Evolutionary conservation across 192 early-diverging fungal species (phyloP), one percentile per base, ranked within the genome.

Genomic region (Backusella mclennaniae): DNA sequence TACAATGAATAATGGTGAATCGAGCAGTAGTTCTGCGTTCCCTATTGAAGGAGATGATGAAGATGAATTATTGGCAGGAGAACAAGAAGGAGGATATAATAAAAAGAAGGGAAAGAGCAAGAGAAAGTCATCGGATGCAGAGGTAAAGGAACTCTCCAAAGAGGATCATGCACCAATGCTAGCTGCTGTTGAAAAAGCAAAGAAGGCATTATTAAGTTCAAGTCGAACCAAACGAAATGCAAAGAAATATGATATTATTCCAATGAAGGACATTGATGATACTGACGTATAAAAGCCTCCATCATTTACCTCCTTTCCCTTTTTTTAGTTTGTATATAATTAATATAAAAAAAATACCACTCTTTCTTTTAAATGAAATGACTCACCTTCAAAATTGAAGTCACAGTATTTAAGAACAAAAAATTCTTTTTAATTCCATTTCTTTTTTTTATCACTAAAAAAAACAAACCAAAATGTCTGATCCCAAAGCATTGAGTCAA

Each of bases 381-480:
- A 63, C 56, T 63, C 56, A 63, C 56, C 52, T 53, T 63, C 12
- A 26, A 63, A 63, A 26, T 68, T 36, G 67, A 36, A 36, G 67
- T 68, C 33, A 36, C 67, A 36, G 35, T 67, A 31, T 8, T 33
- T 67, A n/a, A 35, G 33, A 67, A 35, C 14, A 36, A 68, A 33
- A 68, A 68, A 35, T 33, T 33, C 31, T 68, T 33, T 68, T 68
- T 68, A 14, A 7, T 44, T 71, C 39, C 3, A 8, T 71, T 26
- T 69, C 11, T 69, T 36, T 33, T 33, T 17, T 17, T n/a, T 36
- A 69, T n/a, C 35, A 67, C 35, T 53, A 21, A 21, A 17, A 19
- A 21, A 21, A 69, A n/a, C 19, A 73, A 73, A 38, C 35, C 31
- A 39, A 39, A 17, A 81, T 81, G 80, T 71, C 80, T 69, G 80